Evolutionary conservation across 495 filamentous ascomycete species (phyloP).

Genomic region (Copromyces sp.): DNA sequence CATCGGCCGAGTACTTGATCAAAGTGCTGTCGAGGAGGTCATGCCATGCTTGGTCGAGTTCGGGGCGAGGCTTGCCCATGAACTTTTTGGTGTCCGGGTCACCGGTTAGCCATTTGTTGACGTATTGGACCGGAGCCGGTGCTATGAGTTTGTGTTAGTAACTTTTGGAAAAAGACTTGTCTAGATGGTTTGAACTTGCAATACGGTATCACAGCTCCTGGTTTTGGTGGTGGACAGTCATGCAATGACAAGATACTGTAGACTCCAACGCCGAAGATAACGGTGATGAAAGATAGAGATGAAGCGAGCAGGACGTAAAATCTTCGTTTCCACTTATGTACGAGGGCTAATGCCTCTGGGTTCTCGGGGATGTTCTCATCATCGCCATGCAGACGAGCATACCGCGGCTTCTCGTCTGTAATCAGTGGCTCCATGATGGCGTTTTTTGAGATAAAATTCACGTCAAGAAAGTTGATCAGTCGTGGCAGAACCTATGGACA

Average conservation of each 20-base stretch:
- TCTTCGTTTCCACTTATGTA: background rate
- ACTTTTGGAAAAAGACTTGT: background rate
- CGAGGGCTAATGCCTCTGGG: background rate
- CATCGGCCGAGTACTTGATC: conserved; percentile 6
- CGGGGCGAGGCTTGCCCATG: conserved; percentile 11
- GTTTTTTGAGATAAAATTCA: background rate
- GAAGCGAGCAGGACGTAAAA: conserved; percentile 3
- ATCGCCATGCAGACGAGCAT: background rate
- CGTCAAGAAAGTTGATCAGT: background rate
- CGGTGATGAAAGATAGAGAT: background rate
- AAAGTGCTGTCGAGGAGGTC: conserved; percentile 9
- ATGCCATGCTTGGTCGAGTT: conserved; percentile 16
- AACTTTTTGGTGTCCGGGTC: conserved; percentile 10
- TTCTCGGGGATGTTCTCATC: background rate
- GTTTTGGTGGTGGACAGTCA: background rate
- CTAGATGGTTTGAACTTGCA: background rate
- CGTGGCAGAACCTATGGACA: background rate
- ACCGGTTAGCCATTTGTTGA: conserved; percentile 5
- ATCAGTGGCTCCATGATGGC: background rate
- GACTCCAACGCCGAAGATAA: background rate
- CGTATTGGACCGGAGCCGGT: conserved; percentile 9
- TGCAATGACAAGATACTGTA: background rate
- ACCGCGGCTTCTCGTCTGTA: background rate
- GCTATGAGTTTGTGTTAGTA: conserved; percentile 1
- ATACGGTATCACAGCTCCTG: conserved; percentile 1